These are phyloP conservation scores for Ophiorrhiza pumila DNA, from an alignment of 257 asterid genomes.

Conservation along the genomic window DNA sequence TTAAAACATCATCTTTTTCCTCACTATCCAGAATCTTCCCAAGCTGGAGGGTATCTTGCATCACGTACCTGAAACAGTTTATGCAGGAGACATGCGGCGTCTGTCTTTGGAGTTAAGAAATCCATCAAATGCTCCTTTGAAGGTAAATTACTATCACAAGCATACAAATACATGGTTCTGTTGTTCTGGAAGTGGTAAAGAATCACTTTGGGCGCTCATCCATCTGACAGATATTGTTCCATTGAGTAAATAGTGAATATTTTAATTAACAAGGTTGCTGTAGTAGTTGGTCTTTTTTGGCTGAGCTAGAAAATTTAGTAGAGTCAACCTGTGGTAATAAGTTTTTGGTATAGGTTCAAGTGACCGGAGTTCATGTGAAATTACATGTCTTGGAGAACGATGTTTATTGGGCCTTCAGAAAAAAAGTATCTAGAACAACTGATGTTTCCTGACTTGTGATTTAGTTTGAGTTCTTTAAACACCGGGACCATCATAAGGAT, in stretches of 20 bases:
- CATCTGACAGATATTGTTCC: background rate
- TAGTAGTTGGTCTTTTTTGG: background rate
- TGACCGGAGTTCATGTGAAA: background rate
- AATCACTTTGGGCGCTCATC: background rate
- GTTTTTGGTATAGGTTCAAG: background rate
- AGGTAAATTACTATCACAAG: conserved; percentile 38
- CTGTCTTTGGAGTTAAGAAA: conserved; percentile 81
- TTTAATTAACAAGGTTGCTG: background rate
- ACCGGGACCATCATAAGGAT: background rate
- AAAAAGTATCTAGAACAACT: background rate
- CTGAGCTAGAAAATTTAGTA: background rate
- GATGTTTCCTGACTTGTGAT: background rate
- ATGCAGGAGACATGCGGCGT: conserved; percentile 74
- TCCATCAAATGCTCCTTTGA: conserved; percentile 70
- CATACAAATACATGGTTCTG: background rate
- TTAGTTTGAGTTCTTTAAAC: background rate
- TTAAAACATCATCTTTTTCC: conserved; percentile 18
- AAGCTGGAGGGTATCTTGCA: conserved; percentile 76
- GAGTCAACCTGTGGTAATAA: no score
- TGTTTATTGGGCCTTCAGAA: conserved; percentile 1
- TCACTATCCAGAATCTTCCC: conserved; percentile 67
- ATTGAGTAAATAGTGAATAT: background rate
- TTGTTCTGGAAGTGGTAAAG: background rate
- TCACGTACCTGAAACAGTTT: conserved; percentile 61
- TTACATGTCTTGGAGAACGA: background rate